Percentiles rank a stretch among this genome's conserved stretches.
Evolutionary conservation across 306 rosid genomes (phyloP).

Genomic region (Cucurbita maxima): DNA sequence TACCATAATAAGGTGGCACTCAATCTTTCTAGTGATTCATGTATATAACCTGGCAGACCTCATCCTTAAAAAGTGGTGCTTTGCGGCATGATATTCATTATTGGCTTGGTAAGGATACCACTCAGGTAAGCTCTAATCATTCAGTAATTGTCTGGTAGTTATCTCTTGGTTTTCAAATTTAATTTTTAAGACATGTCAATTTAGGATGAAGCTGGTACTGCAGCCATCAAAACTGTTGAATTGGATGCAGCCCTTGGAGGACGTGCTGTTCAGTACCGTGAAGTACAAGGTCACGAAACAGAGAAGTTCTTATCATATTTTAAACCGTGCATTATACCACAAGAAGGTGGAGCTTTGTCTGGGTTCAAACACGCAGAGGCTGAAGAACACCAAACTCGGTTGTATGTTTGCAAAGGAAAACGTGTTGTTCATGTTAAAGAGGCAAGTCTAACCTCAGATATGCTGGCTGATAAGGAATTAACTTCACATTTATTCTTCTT

Average conservation of each 20-base stretch:
- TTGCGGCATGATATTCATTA: conserved; percentile 85
- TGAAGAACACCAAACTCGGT: conserved; percentile 54
- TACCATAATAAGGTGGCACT: background rate
- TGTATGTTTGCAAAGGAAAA: conserved; percentile 77
- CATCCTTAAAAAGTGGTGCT: conserved; percentile 70
- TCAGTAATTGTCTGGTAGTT: background rate
- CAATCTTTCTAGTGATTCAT: background rate
- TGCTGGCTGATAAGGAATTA: background rate
- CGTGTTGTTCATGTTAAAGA: conserved; percentile 91
- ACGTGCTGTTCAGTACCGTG: conserved; percentile 95
- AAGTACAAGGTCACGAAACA: conserved; percentile 87
- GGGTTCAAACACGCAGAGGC: conserved; percentile 83
- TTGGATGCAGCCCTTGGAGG: conserved; percentile 96
- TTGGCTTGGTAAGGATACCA: conserved; percentile 93
- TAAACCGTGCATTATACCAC: conserved; percentile 91
- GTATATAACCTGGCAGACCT: conserved; percentile 37
- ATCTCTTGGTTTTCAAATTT: conserved; percentile 5
- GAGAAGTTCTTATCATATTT: conserved; percentile 79
- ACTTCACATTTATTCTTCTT: background rate
- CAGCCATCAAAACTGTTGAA: conserved; percentile 92
- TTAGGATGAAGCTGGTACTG: conserved; percentile 95
- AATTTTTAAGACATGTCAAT: conserved; percentile 16
- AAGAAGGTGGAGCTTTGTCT: conserved; percentile 82
- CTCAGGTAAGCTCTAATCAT: conserved; percentile 37
- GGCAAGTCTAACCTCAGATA: conserved; percentile 32